Evolutionary conservation across 768 basidiomycete species (phyloP), one percentile per base, ranked within the genome.

Genomic region (Butyriboletus loyo): DNA sequence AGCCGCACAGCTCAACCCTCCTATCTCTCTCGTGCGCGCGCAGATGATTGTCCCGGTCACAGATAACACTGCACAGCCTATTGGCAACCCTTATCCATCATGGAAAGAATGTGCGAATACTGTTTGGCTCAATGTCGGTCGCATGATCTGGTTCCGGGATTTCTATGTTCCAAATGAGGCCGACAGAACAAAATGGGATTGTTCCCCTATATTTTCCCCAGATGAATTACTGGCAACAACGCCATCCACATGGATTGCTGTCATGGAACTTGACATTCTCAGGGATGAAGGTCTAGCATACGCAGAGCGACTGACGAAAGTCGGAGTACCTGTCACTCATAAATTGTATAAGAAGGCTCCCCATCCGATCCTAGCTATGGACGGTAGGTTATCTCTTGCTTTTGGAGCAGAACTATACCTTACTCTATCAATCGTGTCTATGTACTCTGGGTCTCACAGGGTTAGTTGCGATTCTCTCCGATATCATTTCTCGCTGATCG

Each of bases 291-390:
- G 86, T 0, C 69, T 86, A 7, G 75, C 73, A 25, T 90, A 85
- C 56, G 86, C 77, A 0, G 73, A 83, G 56, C 84, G 79, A 66
- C 59, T 90, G 62, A 74, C 61, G 57, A 66, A 72, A 31, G 74
- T 71, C 1, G 86, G 85, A 1, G 79, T 85, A 15, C 64, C 75
- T 21, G 80, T 80, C 13, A 77, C 84, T 50, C 68, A 79, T 4
- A 77, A 77, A 60, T 65, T 82, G 21, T 89, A 89, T 65, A 74
- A 78, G 58, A 78, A 77, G 14, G 84, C 81, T 5, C 87, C 87
- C 27, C 86, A 89, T 71, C 85, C 80, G 1, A 80, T 86, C 38
- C 81, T 89, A 79, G 83, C 81, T 7, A 86, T 88, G 85, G 86
- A 88, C 55, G 84, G 85, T 84, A 54, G 55, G 83, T 44, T 15